phyloP scores from a whole-genome alignment of 108 stramenopile genomes.

The Conticribra weissflogii region DNA sequence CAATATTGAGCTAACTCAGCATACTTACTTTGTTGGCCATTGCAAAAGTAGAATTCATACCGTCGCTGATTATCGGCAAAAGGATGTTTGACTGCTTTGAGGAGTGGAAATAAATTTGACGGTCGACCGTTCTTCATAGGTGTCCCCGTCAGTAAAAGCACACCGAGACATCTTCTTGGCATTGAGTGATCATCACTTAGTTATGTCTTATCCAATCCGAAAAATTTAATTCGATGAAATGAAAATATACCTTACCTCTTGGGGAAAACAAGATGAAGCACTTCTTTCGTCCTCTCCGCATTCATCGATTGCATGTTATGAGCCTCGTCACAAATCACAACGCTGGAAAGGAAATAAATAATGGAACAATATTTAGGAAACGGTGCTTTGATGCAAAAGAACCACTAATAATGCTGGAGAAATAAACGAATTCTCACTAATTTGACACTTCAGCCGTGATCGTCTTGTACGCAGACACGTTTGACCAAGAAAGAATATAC shows the following conservation, averaged over 20 bases:
- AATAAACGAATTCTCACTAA: constrained; percentile 31
- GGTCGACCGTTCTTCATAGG: constrained; percentile 93
- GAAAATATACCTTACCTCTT: constrained; percentile 22
- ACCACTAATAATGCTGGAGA: neutral
- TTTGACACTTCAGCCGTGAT: constrained; percentile 32
- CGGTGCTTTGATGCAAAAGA: neutral
- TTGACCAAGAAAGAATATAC: constrained; percentile 64
- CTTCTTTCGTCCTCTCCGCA: constrained; percentile 62
- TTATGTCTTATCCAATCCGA: neutral
- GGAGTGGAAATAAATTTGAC: constrained; percentile 79
- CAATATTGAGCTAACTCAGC: neutral
- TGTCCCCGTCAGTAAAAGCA: constrained; percentile 83
- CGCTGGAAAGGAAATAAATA: neutral
- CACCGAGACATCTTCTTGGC: constrained; percentile 59
- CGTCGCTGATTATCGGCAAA: constrained; percentile 73
- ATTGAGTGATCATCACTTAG: neutral
- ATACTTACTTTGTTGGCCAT: constrained; percentile 48
- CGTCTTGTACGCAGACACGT: constrained; percentile 47
- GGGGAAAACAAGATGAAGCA: constrained; percentile 54
- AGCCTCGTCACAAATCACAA: constrained; percentile 82
- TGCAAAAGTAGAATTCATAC: constrained; percentile 81
- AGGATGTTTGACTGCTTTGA: constrained; percentile 79
- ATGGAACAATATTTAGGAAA: neutral
- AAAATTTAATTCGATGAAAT: neutral
- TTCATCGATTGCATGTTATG: constrained; percentile 80